Evolutionary conservation across 176 grass and related monocot genomes (phyloP).

Genomic region (Oryza nivara): DNA sequence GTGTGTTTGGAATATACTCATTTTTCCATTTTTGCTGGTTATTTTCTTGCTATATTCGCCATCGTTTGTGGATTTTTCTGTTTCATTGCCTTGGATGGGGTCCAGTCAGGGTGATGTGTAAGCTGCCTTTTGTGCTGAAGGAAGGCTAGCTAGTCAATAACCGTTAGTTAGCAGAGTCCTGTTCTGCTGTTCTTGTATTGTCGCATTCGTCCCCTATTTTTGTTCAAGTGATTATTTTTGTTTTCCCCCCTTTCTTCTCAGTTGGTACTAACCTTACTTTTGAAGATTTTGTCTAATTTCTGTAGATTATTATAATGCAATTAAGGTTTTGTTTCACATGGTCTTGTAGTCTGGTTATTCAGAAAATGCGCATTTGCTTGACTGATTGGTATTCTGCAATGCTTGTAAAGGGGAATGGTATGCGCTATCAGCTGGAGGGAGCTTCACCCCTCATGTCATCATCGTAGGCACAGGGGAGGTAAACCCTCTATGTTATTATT

Average conservation of each 20-base stretch:
- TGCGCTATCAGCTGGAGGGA: constrained; percentile 86
- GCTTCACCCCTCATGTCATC: constrained; percentile 92
- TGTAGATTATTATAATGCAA: not conserved
- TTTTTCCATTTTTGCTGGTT: constrained; percentile 12
- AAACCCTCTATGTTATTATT: constrained; percentile 12
- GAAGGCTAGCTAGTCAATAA: not conserved
- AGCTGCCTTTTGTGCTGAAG: not conserved
- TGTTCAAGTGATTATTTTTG: not conserved
- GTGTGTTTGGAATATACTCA: not conserved
- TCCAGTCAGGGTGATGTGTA: constrained; percentile 8
- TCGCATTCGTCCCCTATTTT: constrained; percentile 18
- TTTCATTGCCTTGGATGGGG: constrained; percentile 35
- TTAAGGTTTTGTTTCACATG: constrained; percentile 2
- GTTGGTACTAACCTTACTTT: not conserved
- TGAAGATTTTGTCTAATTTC: not conserved
- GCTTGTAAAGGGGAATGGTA: constrained; percentile 87
- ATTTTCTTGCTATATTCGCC: constrained; percentile 28
- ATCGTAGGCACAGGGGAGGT: constrained; percentile 87
- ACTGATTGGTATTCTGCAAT: constrained; percentile 9
- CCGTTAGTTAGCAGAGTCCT: constrained; percentile 5
- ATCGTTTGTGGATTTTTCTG: constrained; percentile 40
- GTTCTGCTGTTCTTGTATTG: constrained; percentile 24
- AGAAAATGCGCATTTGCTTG: not conserved
- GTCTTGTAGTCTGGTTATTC: not conserved
- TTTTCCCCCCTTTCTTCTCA: not conserved